These are phyloP conservation scores for Yamadazyma jaroonii DNA, from an alignment of 1,139 yeast genomes.

Conservation along the genomic window DNA sequence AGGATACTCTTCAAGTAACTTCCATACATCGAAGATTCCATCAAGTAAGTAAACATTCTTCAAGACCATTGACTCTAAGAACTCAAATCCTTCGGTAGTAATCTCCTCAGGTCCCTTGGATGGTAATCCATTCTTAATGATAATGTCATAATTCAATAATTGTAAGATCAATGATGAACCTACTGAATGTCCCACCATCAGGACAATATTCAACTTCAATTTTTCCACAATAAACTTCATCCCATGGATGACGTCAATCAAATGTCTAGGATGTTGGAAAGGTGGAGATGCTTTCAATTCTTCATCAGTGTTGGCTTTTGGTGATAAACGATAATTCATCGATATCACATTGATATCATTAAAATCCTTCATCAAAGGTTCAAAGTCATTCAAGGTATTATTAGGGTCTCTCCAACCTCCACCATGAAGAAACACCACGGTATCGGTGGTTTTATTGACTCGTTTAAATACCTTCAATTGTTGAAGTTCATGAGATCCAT, in stretches of 20 bases:
- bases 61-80: constrained; percentile 9
- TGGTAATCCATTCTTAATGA: constrained; percentile 16
- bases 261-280: constrained; percentile 58
- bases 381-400: constrained; percentile 59
- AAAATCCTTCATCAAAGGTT: constrained; percentile 21
- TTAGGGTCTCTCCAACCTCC: constrained; percentile 85
- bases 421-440: constrained; percentile 67
- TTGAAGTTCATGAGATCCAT: constrained; percentile 26
- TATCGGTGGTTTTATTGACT: constrained; percentile 12
- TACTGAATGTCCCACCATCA: constrained; percentile 74
- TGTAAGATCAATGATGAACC: constrained; percentile 75
- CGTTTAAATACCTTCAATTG: constrained; percentile 20
- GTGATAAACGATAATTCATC: constrained; percentile 69
- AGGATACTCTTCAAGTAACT: constrained; percentile 35
- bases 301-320: constrained; percentile 26
- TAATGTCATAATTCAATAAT: constrained; percentile 30
- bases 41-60: constrained; percentile 26
- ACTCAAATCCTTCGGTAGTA: neutral
- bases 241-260: constrained; percentile 53
- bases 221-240: constrained; percentile 27
- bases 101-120: neutral
- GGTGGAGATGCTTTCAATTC: constrained; percentile 8
- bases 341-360: constrained; percentile 32
- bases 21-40: constrained; percentile 36
- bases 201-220: constrained; percentile 19